phyloP scores from a whole-genome alignment of 23 red algal species.

The Pyropia yezoensis region DNA sequence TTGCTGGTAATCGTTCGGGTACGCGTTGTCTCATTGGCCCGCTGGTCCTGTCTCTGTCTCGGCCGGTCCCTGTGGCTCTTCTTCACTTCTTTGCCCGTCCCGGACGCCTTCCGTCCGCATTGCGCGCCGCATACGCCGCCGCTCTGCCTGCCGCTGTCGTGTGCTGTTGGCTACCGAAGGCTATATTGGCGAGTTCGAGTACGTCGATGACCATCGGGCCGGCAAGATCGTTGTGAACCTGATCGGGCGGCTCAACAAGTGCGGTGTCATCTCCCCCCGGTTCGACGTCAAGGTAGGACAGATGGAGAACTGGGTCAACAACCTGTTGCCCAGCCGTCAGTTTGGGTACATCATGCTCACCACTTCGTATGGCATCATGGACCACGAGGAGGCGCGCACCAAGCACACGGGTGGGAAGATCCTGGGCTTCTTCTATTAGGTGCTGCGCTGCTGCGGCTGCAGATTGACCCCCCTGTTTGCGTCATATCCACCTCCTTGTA shows the following conservation, averaged over 20 bases:
- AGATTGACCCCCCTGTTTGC: too few relatives aligned
- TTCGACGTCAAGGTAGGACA: conserved; percentile 77
- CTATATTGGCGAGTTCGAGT: conserved; percentile 97
- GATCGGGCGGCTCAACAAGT: conserved; percentile 96
- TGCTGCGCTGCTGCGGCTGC: neutral
- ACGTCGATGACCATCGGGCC: conserved; percentile 87
- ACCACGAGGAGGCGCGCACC: conserved; percentile 87
- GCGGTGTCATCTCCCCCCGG: conserved; percentile 88
- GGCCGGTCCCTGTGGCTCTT: neutral
- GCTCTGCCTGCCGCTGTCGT: neutral
- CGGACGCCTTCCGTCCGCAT: neutral
- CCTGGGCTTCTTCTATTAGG: conserved; percentile 90
- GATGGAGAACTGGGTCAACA: conserved; percentile 89
- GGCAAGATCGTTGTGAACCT: conserved; percentile 98
- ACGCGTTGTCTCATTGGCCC: too few relatives aligned
- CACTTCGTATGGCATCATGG: conserved; percentile 92
- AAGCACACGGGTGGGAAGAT: conserved; percentile 96
- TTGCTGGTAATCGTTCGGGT: too few relatives aligned
- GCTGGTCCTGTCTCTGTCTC: neutral
- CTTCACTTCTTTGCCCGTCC: neutral
- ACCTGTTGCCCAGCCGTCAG: conserved; percentile 82
- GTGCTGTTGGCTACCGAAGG: conserved; percentile 1
- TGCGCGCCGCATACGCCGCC: neutral
- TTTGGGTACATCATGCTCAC: conserved; percentile 92
- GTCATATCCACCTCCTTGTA: too few relatives aligned